phyloP scores from a whole-genome alignment of 1,139 yeast genomes.

The Trichomonascaceae sp. region DNA sequence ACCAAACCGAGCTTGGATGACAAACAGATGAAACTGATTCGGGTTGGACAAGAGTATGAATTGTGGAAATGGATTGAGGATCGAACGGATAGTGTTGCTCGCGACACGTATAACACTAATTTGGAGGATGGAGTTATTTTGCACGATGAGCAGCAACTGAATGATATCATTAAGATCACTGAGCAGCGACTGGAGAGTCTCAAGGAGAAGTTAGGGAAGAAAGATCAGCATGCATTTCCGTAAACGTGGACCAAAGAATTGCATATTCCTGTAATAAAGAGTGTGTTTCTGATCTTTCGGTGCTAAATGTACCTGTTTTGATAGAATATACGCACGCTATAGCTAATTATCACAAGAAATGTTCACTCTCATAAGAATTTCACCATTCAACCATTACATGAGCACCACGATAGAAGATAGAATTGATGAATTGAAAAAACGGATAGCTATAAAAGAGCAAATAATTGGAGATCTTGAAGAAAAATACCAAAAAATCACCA shows the following conservation, averaged over 20 bases:
- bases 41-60: conserved; percentile 51
- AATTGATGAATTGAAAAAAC: background rate
- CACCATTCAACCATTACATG: background rate
- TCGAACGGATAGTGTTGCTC: conserved; percentile 30
- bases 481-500: background rate
- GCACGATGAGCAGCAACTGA: conserved; percentile 44
- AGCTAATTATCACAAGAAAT: background rate
- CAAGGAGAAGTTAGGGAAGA: conserved; percentile 22
- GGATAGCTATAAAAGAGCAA: background rate
- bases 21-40: conserved; percentile 18
- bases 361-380: too few relatives aligned
- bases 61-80: conserved; percentile 81
- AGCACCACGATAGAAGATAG: background rate
- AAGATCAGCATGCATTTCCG: background rate
- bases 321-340: background rate
- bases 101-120: background rate
- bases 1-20: conserved; percentile 8
- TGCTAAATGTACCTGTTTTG: background rate
- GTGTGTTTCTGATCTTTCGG: background rate
- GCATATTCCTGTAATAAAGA: background rate
- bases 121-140: background rate
- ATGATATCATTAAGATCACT: conserved; percentile 50
- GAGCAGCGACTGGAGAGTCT: conserved; percentile 45
- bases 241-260: background rate
- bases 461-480: background rate